phyloP scores from a whole-genome alignment of 2,329 filamentous ascomycete genomes.

The Alternaria triticina region DNA sequence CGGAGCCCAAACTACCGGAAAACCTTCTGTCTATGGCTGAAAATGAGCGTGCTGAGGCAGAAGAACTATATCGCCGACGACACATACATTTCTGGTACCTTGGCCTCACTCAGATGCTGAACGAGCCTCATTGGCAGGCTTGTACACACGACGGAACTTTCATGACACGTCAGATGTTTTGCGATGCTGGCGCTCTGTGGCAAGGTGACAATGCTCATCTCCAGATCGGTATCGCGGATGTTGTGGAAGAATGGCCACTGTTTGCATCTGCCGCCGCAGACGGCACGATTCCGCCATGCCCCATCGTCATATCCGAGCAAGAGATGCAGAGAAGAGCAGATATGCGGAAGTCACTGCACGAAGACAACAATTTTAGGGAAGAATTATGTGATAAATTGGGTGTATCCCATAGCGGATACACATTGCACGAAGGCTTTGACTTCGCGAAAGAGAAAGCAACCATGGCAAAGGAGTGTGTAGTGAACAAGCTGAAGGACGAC shows the following conservation, averaged over 20 bases:
- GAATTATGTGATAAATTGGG: not conserved
- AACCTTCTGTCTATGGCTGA: slow-evolving; percentile 22
- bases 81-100: slow-evolving; percentile 42
- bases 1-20: slow-evolving; percentile 23
- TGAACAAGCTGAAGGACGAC: not conserved
- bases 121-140: slow-evolving; percentile 32
- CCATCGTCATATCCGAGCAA: not conserved
- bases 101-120: slow-evolving; percentile 30
- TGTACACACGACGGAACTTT: slow-evolving; percentile 26
- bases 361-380: not conserved
- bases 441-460: not conserved
- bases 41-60: slow-evolving; percentile 17
- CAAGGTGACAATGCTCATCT: slow-evolving; percentile 36
- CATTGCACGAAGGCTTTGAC: not conserved
- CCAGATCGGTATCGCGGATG: slow-evolving; percentile 11
- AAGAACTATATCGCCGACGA: slow-evolving; percentile 33
- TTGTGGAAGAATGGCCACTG: not conserved
- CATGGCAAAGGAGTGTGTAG: not conserved
- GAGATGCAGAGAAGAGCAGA: not conserved
- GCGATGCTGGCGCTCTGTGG: slow-evolving; percentile 35
- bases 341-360: not conserved
- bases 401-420: not conserved
- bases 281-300: not conserved
- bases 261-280: not conserved
- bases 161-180: slow-evolving; percentile 29